A percentile compares a stretch with the other conserved stretches of the same genome.
phyloP scores from a whole-genome alignment of 345 rosid genomes.

The Sonneratia alba region DNA sequence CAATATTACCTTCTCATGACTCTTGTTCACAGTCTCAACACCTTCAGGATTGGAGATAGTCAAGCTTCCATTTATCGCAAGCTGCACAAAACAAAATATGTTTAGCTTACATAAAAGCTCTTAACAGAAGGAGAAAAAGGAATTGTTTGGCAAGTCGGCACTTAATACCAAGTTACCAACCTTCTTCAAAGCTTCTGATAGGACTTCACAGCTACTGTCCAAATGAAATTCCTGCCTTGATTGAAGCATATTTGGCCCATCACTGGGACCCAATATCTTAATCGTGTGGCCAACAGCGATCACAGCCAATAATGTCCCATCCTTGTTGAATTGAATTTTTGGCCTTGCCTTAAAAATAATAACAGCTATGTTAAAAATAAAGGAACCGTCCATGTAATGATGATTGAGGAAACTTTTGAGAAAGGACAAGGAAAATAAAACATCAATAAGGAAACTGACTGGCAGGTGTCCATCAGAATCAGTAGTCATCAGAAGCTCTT shows the following conservation, averaged over 20 bases:
- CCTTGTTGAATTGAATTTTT: constrained; percentile 22
- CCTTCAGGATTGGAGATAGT: not conserved
- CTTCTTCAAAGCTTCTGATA: constrained; percentile 20
- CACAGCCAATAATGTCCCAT: constrained; percentile 25
- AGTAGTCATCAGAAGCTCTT: constrained; percentile 21
- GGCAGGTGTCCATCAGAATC: constrained; percentile 32
- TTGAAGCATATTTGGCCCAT: constrained; percentile 11
- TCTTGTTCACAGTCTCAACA: not conserved
- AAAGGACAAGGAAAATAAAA: not conserved
- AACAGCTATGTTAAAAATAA: not conserved
- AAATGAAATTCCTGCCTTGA: constrained; percentile 7
- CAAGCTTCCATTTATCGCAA: not conserved
- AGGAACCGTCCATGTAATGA: not conserved
- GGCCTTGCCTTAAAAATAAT: constrained; percentile 26
- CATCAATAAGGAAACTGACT: constrained; percentile 16
- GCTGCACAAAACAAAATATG: not conserved
- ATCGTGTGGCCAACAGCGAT: constrained; percentile 18
- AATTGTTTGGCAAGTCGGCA: constrained; percentile 2
- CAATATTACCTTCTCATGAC: not conserved
- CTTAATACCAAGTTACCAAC: constrained; percentile 17
- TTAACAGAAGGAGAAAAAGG: not conserved
- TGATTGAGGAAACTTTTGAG: not conserved
- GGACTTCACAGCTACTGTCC: constrained; percentile 11
- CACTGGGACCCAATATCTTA: constrained; percentile 24
- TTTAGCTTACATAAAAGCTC: not conserved